Evolutionary conservation across 2,329 filamentous ascomycete genomes (phyloP).

Genomic region (Penicillium sp.): DNA sequence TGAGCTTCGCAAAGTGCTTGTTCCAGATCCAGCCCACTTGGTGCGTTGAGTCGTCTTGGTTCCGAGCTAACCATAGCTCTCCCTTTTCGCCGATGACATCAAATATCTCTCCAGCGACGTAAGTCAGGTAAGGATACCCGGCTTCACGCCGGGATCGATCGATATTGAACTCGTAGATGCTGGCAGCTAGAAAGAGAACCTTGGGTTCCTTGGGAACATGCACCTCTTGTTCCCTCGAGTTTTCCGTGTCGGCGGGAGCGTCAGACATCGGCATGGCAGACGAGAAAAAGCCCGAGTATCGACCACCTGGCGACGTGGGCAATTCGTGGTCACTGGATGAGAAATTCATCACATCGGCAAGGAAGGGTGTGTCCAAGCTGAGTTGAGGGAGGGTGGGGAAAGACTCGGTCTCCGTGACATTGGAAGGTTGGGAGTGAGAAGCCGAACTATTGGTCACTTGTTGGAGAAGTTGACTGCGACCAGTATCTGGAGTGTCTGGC

Average conservation of each 20-base stretch:
- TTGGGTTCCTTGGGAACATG: conserved; percentile 44
- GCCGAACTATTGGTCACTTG: conserved; percentile 43
- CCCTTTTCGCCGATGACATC: conserved; percentile 94
- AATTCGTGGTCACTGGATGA: conserved; percentile 24
- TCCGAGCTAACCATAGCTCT: conserved; percentile 94
- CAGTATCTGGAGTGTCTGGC: conserved; percentile 52
- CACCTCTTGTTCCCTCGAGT: conserved; percentile 28
- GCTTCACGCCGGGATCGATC: conserved; percentile 85
- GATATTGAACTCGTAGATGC: conserved; percentile 95
- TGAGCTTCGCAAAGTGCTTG: conserved; percentile 76
- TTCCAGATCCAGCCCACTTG: conserved; percentile 98
- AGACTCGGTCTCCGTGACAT: conserved; percentile 20
- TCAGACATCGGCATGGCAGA: conserved; percentile 80
- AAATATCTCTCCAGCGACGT: conserved; percentile 90
- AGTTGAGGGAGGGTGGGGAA: conserved; percentile 41
- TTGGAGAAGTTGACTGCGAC: conserved; percentile 47
- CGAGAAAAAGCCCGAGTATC: conserved; percentile 73
- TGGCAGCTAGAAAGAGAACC: conserved; percentile 85
- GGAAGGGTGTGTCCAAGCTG: conserved; percentile 43
- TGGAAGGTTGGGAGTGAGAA: conserved; percentile 11
- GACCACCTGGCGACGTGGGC: conserved; percentile 42
- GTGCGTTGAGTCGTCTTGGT: conserved; percentile 79
- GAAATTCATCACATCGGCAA: conserved; percentile 37
- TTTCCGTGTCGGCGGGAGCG: conserved; percentile 43
- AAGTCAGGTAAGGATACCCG: conserved; percentile 92